phyloP scores from a whole-genome alignment of 176 grass and related monocot species.

The Secale cereale region DNA sequence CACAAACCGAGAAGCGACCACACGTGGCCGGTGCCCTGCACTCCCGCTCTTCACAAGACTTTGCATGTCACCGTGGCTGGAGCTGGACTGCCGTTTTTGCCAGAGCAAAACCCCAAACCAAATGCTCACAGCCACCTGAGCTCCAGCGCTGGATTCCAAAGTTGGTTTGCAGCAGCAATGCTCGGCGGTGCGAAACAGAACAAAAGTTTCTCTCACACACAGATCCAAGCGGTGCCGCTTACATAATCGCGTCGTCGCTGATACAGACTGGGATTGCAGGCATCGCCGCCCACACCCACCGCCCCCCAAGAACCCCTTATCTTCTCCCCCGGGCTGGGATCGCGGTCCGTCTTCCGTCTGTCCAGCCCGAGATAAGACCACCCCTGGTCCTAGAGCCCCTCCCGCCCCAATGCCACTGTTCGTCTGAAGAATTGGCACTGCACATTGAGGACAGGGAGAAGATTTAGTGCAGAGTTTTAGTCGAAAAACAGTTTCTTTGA shows the following conservation, averaged over 20 bases:
- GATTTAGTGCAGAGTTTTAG: not conserved
- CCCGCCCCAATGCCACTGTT: not conserved
- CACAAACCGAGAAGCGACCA: too few relatives aligned
- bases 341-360: constrained; percentile 21
- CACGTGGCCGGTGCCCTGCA: not conserved
- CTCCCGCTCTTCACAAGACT: not conserved
- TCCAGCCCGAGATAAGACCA: constrained; percentile 27
- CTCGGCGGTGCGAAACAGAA: not conserved
- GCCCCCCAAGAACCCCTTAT: constrained; percentile 26
- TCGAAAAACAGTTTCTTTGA: not conserved
- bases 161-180: not conserved
- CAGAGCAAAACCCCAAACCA: not conserved
- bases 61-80: not conserved
- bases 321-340: not conserved
- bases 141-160: not conserved
- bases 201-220: not conserved
- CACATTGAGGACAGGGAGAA: not conserved
- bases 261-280: not conserved
- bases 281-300: constrained; percentile 16
- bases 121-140: not conserved
- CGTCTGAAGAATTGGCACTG: not conserved
- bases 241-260: not conserved
- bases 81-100: not conserved
- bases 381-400: not conserved
- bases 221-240: not conserved